Base-by-base conservation (phyloP, 1,139 yeast genomes). In the Geotrichum phurueaensis region DNA sequence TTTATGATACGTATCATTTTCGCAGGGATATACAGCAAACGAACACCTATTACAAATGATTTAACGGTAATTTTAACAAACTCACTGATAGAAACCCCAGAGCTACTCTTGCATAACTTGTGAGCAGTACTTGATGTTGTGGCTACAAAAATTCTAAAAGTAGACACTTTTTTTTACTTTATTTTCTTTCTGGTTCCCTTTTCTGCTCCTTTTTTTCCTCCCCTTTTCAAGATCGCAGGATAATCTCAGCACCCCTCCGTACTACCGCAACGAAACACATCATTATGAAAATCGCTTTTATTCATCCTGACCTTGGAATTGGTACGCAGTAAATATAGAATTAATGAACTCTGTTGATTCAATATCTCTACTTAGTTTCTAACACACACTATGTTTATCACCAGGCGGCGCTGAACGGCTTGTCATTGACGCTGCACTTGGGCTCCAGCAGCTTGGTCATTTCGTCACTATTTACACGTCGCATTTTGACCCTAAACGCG, bases 281-380 rank as follows among this genome's bases (percentile, higher is more conserved):
- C 22, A 58, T 25, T 25, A 79, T 82, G 80, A 81, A 76, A 62
- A 81, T 92, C 51, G 98, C 97, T 3, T 90, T 94, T 69, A 77
- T 94, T 15, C 99, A 94, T 71, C 99, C 99, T 0, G 99, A 94
- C 75, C 76, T 94, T 59, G 99, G 99, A 0, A 94, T 94, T 63
- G 92, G 81, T 67, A 64, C 29, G 72, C 27, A 13, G 18, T 18
- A 2, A 22, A 4, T 25, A 1, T 61, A 36, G 15, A 10, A 31
- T 22, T n/a, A 22, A n/a, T 39, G 36, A 20, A 15, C 29, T 51
- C 15, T 4, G 23, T 27, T 18, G 25, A 39, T 18, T 31, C 9
- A 29, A 33, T 48, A 18, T 48, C 23, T 36, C 47, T 15, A 31
- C 4, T 36, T 29, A 18, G 18, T 18, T 15, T n/a, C 20, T 48